These are phyloP conservation scores for Exophiala viscosa DNA, from an alignment of 2,329 filamentous ascomycete genomes.

Conservation along the genomic window DNA sequence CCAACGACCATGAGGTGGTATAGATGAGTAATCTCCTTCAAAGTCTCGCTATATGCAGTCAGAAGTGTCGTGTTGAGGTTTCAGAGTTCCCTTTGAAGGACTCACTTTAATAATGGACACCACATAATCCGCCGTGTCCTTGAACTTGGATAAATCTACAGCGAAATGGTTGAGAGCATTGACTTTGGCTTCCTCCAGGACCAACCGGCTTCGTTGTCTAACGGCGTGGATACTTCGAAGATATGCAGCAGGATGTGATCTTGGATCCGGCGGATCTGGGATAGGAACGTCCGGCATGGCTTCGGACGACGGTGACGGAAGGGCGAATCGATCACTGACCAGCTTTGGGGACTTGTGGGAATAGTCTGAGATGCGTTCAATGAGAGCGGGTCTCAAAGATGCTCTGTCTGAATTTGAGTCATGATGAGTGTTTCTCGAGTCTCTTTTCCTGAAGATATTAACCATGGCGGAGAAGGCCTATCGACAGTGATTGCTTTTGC, in stretches of 20 bases:
- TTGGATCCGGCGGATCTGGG: constrained; percentile 79
- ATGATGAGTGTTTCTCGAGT: constrained; percentile 35
- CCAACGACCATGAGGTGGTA: constrained; percentile 74
- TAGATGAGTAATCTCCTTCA: constrained; percentile 63
- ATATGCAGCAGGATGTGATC: constrained; percentile 83
- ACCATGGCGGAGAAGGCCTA: constrained; percentile 37
- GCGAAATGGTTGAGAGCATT: constrained; percentile 82
- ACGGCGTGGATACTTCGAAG: constrained; percentile 86
- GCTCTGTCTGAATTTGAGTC: constrained; percentile 11
- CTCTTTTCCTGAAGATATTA: constrained; percentile 47
- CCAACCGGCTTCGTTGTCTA: constrained; percentile 69
- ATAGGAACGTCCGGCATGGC: constrained; percentile 67
- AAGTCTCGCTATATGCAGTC: constrained; percentile 59
- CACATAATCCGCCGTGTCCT: constrained; percentile 78
- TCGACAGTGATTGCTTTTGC: constrained; percentile 1
- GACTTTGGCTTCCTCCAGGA: constrained; percentile 71
- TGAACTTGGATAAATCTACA: constrained; percentile 80
- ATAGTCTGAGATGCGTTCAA: constrained; percentile 24
- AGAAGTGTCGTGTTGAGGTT: not conserved
- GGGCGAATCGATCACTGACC: constrained; percentile 13
- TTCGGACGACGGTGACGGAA: constrained; percentile 16
- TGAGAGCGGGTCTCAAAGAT: constrained; percentile 11
- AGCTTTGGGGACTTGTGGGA: constrained; percentile 28
- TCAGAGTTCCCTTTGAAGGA: constrained; percentile 1
- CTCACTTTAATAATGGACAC: constrained; percentile 91